These are phyloP conservation scores for Pythium insidiosum DNA, from an alignment of 352 stramenopile genomes.

Conservation along the genomic window DNA sequence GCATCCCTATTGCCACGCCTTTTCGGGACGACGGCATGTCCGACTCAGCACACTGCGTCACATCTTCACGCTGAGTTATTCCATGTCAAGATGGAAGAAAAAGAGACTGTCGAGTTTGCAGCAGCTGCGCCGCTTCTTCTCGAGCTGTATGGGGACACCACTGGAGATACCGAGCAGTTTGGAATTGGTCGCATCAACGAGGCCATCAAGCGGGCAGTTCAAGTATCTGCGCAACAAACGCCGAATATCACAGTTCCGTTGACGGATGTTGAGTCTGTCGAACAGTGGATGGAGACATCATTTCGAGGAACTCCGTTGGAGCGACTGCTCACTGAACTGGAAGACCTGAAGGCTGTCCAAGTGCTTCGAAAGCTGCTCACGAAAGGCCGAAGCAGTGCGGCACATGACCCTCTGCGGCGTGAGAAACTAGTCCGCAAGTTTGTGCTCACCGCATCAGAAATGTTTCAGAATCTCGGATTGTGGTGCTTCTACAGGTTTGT, in stretches of 20 bases:
- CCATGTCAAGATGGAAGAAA: slow-evolving; percentile 50
- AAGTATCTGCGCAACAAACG: no score
- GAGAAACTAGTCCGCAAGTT: slow-evolving; percentile 55
- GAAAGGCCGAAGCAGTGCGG: slow-evolving; percentile 8
- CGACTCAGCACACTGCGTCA: slow-evolving; percentile 41
- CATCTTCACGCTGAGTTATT: slow-evolving; percentile 65
- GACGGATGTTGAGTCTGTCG: no score
- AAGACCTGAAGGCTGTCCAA: slow-evolving; percentile 25
- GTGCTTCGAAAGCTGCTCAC: slow-evolving; percentile 12
- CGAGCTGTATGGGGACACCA: slow-evolving; percentile 51
- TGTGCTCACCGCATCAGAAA: slow-evolving; percentile 32
- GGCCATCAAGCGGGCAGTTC: no score
- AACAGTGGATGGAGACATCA: slow-evolving; percentile 9
- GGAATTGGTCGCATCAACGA: no score
- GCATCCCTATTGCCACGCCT: slow-evolving; percentile 77
- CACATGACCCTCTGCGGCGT: slow-evolving; percentile 23
- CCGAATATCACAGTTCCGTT: no score
- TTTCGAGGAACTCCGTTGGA: slow-evolving; percentile 10
- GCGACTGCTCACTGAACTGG: slow-evolving; percentile 31
- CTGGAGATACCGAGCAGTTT: no score
- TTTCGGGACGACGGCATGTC: slow-evolving; percentile 80
- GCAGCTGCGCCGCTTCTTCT: slow-evolving; percentile 59
- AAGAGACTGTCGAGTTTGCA: slow-evolving; percentile 51
- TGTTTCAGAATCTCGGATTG: slow-evolving; percentile 54
- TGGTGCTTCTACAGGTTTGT: slow-evolving; percentile 76